These are phyloP conservation scores for Colletotrichum camelliae DNA, from an alignment of 2,329 filamentous ascomycete species.

Conservation along the genomic window DNA sequence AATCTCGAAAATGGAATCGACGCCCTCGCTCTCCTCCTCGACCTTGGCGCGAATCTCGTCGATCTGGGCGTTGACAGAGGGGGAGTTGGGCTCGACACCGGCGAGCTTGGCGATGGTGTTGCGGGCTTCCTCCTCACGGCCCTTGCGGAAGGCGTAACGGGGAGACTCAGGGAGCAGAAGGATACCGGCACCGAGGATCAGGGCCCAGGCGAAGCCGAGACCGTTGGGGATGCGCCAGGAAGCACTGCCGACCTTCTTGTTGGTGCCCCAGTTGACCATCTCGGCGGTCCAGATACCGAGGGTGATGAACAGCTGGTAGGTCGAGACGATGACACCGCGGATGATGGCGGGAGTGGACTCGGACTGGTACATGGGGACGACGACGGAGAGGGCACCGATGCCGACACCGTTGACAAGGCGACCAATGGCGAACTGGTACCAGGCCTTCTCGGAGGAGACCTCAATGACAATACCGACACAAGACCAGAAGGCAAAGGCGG, in stretches of 20 bases:
- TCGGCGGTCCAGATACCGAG: slow-evolving; percentile 67
- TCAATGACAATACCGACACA: slow-evolving; percentile 69
- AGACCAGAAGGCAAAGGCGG: slow-evolving; percentile 66
- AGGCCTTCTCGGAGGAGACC: slow-evolving; percentile 58
- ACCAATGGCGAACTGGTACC: slow-evolving; percentile 71
- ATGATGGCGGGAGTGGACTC: slow-evolving; percentile 70
- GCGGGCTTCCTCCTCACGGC: slow-evolving; percentile 53
- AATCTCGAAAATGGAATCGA: slow-evolving; percentile 64
- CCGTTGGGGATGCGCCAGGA: slow-evolving; percentile 69
- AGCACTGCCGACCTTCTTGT: slow-evolving; percentile 46
- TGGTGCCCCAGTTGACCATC: slow-evolving; percentile 67
- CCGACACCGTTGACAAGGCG: slow-evolving; percentile 70
- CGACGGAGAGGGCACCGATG: slow-evolving; percentile 68
- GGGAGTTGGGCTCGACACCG: slow-evolving; percentile 43
- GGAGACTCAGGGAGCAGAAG: slow-evolving; percentile 61
- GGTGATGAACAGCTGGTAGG: slow-evolving; percentile 74
- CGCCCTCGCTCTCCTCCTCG: slow-evolving; percentile 48
- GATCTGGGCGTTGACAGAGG: slow-evolving; percentile 52
- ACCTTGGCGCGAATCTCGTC: slow-evolving; percentile 57
- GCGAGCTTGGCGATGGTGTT: slow-evolving; percentile 51
- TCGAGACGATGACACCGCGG: slow-evolving; percentile 66
- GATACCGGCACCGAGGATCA: slow-evolving; percentile 55
- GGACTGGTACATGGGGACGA: slow-evolving; percentile 72
- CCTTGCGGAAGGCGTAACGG: slow-evolving; percentile 53
- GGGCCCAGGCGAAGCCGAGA: slow-evolving; percentile 60